phyloP scores from a whole-genome alignment of 371 early-diverging fungal genomes.

The Lichtheimia corymbifera region DNA sequence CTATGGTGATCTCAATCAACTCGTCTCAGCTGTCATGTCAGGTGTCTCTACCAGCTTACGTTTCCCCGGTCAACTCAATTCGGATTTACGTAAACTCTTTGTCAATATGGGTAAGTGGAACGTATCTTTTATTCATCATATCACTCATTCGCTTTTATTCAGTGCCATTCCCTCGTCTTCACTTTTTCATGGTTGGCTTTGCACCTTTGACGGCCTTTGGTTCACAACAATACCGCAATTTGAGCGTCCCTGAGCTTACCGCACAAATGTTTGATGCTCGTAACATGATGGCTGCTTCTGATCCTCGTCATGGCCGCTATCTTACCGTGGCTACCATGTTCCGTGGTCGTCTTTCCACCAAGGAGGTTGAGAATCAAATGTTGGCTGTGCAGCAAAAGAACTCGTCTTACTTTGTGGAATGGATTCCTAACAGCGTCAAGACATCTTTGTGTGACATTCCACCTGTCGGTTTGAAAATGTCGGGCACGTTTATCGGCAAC shows the following conservation, averaged over 20 bases:
- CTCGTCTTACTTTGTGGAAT: slow-evolving; percentile 97
- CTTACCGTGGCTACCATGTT: slow-evolving; percentile 98
- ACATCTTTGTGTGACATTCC: slow-evolving; percentile 98
- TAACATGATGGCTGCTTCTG: slow-evolving; percentile 99
- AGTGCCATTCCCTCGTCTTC: slow-evolving; percentile 99
- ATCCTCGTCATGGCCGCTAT: slow-evolving; percentile 98
- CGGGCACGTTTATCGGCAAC: slow-evolving; percentile 99
- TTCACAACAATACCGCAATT: slow-evolving; percentile 86
- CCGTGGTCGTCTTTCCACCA: slow-evolving; percentile 98
- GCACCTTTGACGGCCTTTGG: slow-evolving; percentile 94
- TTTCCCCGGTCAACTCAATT: slow-evolving; percentile 99
- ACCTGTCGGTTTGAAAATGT: slow-evolving; percentile 96
- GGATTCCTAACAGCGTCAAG: slow-evolving; percentile 99
- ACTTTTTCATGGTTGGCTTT: slow-evolving; percentile 99
- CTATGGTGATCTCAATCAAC: slow-evolving; percentile 82
- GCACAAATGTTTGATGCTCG: slow-evolving; percentile 98
- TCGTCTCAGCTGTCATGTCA: slow-evolving; percentile 88
- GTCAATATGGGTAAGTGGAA: slow-evolving; percentile 87
- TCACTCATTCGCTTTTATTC: not conserved
- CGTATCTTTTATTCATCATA: not conserved
- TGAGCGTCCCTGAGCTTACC: slow-evolving; percentile 94
- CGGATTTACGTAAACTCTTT: slow-evolving; percentile 97
- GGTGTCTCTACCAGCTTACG: slow-evolving; percentile 98
- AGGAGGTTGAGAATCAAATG: slow-evolving; percentile 99
- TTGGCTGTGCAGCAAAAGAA: slow-evolving; percentile 94